Percentiles rank a stretch among this genome's conserved stretches.
phyloP scores from a whole-genome alignment of 495 filamentous ascomycete genomes.

The Daldinia caldariorum region DNA sequence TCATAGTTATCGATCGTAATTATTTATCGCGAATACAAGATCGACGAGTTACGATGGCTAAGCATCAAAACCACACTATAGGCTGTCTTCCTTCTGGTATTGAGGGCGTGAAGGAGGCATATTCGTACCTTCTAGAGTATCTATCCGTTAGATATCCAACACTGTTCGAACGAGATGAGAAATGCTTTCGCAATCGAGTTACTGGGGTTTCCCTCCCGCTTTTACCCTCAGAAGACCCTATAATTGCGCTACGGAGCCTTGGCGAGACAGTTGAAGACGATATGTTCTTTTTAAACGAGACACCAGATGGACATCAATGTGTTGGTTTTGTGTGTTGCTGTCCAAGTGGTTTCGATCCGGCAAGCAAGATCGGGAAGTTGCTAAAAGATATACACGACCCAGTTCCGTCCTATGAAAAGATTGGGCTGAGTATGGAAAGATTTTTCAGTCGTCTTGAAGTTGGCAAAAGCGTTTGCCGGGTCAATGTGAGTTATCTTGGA shows the following conservation, averaged over 20 bases:
- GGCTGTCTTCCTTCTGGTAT: conserved; percentile 56
- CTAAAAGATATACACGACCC: conserved; percentile 75
- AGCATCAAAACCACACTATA: conserved; percentile 59
- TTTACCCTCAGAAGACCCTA: conserved; percentile 37
- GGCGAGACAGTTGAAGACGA: conserved; percentile 76
- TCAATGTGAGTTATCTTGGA: conserved; percentile 56
- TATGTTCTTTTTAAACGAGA: conserved; percentile 75
- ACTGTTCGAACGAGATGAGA: conserved; percentile 60
- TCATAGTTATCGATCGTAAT: conserved; percentile 73
- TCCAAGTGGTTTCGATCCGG: conserved; percentile 75
- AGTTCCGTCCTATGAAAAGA: conserved; percentile 76
- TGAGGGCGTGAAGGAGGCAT: conserved; percentile 69
- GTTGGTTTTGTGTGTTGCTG: conserved; percentile 76
- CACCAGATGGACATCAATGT: conserved; percentile 65
- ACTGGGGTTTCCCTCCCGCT: conserved; percentile 59
- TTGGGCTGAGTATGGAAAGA: conserved; percentile 79
- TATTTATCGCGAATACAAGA: conserved; percentile 66
- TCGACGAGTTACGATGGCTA: conserved; percentile 61
- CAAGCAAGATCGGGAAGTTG: conserved; percentile 68
- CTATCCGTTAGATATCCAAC: conserved; percentile 72
- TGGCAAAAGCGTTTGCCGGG: conserved; percentile 64
- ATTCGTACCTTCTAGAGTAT: conserved; percentile 72
- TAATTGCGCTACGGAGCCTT: conserved; percentile 59
- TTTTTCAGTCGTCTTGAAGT: conserved; percentile 70
- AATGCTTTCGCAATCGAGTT: conserved; percentile 56